Percentiles rank a stretch among this genome's conserved stretches.
phyloP scores from a whole-genome alignment of 1,284 basidiomycete genomes.

The Marasmius tenuissimus region DNA sequence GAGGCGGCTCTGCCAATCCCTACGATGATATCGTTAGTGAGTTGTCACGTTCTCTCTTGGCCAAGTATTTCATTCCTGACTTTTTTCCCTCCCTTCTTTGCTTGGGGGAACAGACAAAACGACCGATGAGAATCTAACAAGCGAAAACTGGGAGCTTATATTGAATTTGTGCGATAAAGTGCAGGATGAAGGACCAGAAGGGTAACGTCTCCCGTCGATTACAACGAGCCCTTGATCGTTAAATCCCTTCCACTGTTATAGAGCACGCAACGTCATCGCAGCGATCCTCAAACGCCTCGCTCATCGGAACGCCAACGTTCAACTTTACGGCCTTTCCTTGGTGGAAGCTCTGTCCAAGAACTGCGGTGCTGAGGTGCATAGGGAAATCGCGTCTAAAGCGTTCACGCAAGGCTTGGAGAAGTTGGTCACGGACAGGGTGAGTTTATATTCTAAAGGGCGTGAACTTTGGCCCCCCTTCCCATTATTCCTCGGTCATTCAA shows the following conservation, averaged over 20 bases:
- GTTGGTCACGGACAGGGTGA: conserved; percentile 84
- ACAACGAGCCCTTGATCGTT: neutral
- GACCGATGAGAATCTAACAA: conserved; percentile 92
- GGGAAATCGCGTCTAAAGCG: conserved; percentile 86
- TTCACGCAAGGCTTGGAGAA: conserved; percentile 90
- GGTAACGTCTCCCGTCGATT: conserved; percentile 50
- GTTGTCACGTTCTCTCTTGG: conserved; percentile 30
- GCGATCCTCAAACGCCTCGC: conserved; percentile 88
- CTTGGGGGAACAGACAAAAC: conserved; percentile 67
- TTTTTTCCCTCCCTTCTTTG: neutral
- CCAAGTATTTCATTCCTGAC: neutral
- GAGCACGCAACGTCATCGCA: conserved; percentile 85
- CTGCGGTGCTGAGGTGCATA: conserved; percentile 77
- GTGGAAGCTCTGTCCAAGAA: conserved; percentile 92
- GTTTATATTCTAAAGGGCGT: too few relatives aligned
- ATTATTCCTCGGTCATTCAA: neutral
- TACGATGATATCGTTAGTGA: conserved; percentile 94
- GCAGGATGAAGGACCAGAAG: conserved; percentile 79
- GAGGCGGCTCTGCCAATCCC: conserved; percentile 64
- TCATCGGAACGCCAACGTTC: conserved; percentile 96
- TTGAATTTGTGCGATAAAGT: conserved; percentile 98
- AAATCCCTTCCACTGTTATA: conserved; percentile 31
- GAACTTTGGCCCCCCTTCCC: neutral
- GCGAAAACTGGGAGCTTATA: conserved; percentile 96
- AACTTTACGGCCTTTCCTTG: conserved; percentile 90